phyloP scores from a whole-genome alignment of 2,329 filamentous ascomycete species.

The Neonectria magnoliae region DNA sequence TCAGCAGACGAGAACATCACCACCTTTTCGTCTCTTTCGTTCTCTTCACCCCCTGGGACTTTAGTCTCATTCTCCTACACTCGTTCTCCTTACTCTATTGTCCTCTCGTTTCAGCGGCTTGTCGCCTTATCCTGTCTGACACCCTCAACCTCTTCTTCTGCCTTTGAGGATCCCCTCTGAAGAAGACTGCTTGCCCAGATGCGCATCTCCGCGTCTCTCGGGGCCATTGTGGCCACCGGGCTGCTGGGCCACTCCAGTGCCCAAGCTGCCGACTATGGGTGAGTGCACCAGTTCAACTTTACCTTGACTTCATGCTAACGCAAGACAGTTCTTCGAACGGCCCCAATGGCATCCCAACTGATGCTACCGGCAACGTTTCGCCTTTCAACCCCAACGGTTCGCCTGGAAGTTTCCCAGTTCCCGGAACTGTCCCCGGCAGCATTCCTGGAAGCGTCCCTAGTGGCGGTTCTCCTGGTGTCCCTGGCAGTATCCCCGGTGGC shows the following conservation, averaged over 20 bases:
- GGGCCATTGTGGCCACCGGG: constrained; percentile 49
- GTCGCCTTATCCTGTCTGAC: background rate
- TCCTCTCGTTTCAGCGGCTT: constrained; percentile 5
- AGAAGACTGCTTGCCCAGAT: constrained; percentile 45
- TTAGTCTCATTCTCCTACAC: constrained; percentile 14
- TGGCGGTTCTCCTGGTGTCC: constrained; percentile 19
- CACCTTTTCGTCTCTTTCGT: constrained; percentile 29
- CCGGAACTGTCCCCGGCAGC: constrained; percentile 28
- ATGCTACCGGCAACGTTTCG: constrained; percentile 23
- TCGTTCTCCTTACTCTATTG: constrained; percentile 20
- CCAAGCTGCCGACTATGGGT: constrained; percentile 48
- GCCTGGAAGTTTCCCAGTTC: constrained; percentile 27
- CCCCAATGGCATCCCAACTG: constrained; percentile 21
- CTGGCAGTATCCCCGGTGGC: constrained; percentile 15
- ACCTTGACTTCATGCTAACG: constrained; percentile 20
- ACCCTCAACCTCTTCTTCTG: background rate
- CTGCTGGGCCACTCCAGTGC: constrained; percentile 46
- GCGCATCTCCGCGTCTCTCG: constrained; percentile 50
- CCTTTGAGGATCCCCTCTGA: background rate
- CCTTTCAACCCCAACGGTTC: constrained; percentile 28
- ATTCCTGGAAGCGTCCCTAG: constrained; percentile 24
- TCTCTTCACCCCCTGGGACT: constrained; percentile 28
- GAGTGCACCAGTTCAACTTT: constrained; percentile 27
- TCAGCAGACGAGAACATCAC: constrained; percentile 21
- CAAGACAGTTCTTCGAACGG: constrained; percentile 25